Evolutionary conservation across 257 asterid genomes (phyloP), one percentile per base, ranked within the genome.

Genomic region (Solanum corneliomulleri): DNA sequence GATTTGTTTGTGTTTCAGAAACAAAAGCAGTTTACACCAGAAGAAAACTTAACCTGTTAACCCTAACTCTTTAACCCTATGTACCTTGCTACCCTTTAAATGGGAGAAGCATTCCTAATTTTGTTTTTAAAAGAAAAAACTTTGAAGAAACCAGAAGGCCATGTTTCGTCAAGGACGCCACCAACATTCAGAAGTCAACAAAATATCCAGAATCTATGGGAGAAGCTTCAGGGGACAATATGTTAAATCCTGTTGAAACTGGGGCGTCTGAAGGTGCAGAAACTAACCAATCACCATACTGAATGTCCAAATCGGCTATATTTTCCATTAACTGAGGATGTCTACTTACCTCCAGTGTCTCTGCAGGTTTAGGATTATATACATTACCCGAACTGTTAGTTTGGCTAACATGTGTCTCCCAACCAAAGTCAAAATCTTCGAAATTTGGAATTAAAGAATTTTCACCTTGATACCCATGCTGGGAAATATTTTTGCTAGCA

Each of bases 141-240:
- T 80, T 18, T 27, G 85, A 80, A 29, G 68, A 52, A 45, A 81
- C 69, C 66, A 16, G 33, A 78, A 29, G 85, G 7, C 11, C 45
- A 31, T 31, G 27, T 49, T 81, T 49, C 45, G 9, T 49, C 85
- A 81, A 81, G 45, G 42, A 81, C 31, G 27, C 69, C 85, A 29
- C 45, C 69, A 49, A 29, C 69, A 81, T 18, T 81, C 49, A 90
- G 72, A 91, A 81, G 89, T 90, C 92, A 86, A 89, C 91, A 49
- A 88, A 72, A 87, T 85, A 86, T 85, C 93, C 93, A 87, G 90
- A 86, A 75, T 88, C 88, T 41, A 88, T 14, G 49, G 89, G 81
- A 88, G 91, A 84, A 89, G 93, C 70, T 83, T 92, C 94, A 42
- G 94, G 92, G 31, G 95, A 89, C 85, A 66, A 87, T 13, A 66